Conservation (phyloP, 139 green algal species). For the Micromonas commoda region DNA sequence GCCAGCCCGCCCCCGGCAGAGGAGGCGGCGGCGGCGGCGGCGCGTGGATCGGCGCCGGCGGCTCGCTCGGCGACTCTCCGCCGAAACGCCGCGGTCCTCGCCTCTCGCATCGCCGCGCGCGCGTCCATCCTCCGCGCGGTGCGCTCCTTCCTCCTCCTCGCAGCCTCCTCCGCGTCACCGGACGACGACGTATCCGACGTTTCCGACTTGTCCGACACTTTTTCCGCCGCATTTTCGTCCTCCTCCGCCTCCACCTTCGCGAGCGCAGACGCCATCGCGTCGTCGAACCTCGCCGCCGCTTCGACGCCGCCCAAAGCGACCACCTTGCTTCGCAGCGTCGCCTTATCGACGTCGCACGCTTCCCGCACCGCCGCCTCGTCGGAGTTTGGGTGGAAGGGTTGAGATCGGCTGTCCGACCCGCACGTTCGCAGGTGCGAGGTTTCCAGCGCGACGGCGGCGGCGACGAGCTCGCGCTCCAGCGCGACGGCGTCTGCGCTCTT, state of each 20-base stretch:
- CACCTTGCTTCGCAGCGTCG: background rate
- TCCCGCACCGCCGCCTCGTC: background rate
- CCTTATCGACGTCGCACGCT: background rate
- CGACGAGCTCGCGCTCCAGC: background rate
- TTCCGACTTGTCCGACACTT: background rate
- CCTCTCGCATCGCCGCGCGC: too few relatives aligned
- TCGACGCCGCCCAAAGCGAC: background rate
- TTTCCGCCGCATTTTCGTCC: background rate
- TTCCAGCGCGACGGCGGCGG: background rate
- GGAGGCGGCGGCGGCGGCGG: too few relatives aligned
- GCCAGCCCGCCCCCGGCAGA: background rate
- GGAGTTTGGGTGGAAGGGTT: too few relatives aligned
- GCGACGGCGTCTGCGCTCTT: background rate
- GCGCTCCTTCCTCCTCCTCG: too few relatives aligned
- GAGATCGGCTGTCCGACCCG: too few relatives aligned
- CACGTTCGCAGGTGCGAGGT: background rate
- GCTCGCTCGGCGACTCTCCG: too few relatives aligned
- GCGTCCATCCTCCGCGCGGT: too few relatives aligned
- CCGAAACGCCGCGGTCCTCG: too few relatives aligned
- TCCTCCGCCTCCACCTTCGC: background rate
- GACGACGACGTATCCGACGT: background rate
- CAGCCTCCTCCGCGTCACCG: too few relatives aligned
- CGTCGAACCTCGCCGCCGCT: background rate
- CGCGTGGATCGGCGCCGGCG: background rate
- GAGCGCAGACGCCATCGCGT: background rate